Conservation (phyloP, 2,329 filamentous ascomycete species). For the Drechslerella coelobrocha region DNA sequence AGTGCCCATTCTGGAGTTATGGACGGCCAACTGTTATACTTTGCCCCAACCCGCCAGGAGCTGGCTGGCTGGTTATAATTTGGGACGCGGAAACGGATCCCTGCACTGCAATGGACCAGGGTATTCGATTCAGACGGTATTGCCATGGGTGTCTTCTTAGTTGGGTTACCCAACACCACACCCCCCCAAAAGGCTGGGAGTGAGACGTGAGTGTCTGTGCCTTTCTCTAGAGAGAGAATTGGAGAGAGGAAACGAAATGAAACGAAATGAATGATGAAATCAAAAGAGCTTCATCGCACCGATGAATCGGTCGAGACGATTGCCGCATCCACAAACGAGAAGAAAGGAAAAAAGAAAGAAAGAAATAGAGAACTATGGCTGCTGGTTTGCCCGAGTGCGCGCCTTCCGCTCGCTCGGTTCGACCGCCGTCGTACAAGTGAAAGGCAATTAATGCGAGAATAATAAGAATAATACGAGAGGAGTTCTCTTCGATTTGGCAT, state of each 20-base stretch:
- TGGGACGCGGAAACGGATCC: slow-evolving; percentile 46
- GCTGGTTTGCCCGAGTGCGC: neutral
- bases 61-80: slow-evolving; percentile 27
- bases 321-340: slow-evolving; percentile 7
- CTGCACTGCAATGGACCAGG: slow-evolving; percentile 28
- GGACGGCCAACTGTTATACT: slow-evolving; percentile 30
- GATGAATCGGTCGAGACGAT: slow-evolving; percentile 41
- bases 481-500: too few species aligned
- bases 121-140: slow-evolving; percentile 35
- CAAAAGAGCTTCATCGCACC: slow-evolving; percentile 34
- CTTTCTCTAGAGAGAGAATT: slow-evolving; percentile 21
- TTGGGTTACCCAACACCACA: slow-evolving; percentile 43
- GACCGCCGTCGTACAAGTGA: neutral
- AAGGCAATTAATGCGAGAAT: neutral
- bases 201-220: slow-evolving; percentile 39
- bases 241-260: slow-evolving; percentile 15
- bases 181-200: neutral
- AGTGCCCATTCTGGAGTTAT: slow-evolving; percentile 24
- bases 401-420: neutral
- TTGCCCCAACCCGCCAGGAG: slow-evolving; percentile 41
- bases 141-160: slow-evolving; percentile 33
- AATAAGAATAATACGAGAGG: too few species aligned
- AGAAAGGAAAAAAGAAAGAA: neutral
- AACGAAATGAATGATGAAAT: slow-evolving; percentile 23
- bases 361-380: neutral